These are phyloP conservation scores for Corchorus olitorius DNA, from an alignment of 345 rosid genomes.

Conservation along the genomic window DNA sequence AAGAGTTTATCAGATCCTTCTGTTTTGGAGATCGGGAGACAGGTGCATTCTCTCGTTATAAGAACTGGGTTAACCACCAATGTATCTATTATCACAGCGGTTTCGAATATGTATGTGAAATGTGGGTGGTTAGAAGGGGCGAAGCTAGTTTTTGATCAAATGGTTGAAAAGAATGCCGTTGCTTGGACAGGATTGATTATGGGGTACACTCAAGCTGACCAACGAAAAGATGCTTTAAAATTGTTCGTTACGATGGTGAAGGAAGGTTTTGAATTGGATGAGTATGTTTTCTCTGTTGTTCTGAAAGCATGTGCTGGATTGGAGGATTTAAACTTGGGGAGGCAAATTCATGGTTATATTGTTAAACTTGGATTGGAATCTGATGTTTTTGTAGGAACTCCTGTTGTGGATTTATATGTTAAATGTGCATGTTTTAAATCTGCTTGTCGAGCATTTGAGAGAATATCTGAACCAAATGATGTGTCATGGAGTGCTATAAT, in stretches of 20 bases:
- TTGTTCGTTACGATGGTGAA: slow-evolving; percentile 48
- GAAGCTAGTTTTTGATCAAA: slow-evolving; percentile 47
- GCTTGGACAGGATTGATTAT: slow-evolving; percentile 71
- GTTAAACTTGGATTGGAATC: slow-evolving; percentile 65
- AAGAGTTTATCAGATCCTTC: slow-evolving; percentile 45
- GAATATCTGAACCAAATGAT: slow-evolving; percentile 66
- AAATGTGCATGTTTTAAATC: slow-evolving; percentile 57
- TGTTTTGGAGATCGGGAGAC: slow-evolving; percentile 48
- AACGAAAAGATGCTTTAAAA: slow-evolving; percentile 44
- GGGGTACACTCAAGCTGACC: slow-evolving; percentile 56
- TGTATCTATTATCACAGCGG: slow-evolving; percentile 40
- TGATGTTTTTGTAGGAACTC: slow-evolving; percentile 77
- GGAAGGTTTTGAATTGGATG: slow-evolving; percentile 62
- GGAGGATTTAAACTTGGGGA: slow-evolving; percentile 52
- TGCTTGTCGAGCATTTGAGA: slow-evolving; percentile 54
- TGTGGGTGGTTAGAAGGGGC: slow-evolving; percentile 69
- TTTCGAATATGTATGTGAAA: slow-evolving; percentile 63
- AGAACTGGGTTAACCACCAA: slow-evolving; percentile 43
- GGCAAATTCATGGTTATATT: slow-evolving; percentile 59
- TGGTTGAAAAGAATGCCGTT: slow-evolving; percentile 52
- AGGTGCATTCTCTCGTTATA: slow-evolving; percentile 61
- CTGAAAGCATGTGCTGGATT: slow-evolving; percentile 68
- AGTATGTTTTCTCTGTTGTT: slow-evolving; percentile 60
- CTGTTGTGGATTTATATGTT: slow-evolving; percentile 66
- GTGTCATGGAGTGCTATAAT: slow-evolving; percentile 73